phyloP scores from a whole-genome alignment of 148 eudicot genomes.

The Chenopodium album region DNA sequence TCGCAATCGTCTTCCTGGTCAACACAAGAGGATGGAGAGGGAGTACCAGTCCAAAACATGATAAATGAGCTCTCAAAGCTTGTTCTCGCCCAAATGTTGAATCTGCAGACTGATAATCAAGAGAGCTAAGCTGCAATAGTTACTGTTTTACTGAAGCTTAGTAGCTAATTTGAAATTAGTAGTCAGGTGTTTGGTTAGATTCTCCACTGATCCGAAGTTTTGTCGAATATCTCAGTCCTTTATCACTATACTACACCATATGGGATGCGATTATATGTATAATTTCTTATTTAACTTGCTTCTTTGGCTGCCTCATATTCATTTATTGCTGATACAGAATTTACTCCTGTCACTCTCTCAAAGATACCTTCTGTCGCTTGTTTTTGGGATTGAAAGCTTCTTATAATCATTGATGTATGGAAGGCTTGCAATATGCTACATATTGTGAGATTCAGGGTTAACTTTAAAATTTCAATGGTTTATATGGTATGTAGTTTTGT shows the following conservation, averaged over 20 bases:
- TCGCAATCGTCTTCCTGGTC: conserved; percentile 48
- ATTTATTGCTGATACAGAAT: not conserved
- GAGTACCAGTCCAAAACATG: conserved; percentile 58
- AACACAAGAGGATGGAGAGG: conserved; percentile 44
- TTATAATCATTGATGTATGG: no score
- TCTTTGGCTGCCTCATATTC: not conserved
- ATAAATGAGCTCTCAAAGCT: conserved; percentile 70
- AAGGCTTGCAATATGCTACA: not conserved
- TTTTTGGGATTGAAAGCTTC: no score
- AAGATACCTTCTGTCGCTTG: not conserved
- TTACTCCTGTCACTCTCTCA: not conserved
- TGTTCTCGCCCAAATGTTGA: conserved; percentile 64
- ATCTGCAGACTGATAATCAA: conserved; percentile 50
- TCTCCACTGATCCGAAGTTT: conserved; percentile 20
- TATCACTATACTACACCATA: not conserved
- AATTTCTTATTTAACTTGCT: conserved; percentile 4
- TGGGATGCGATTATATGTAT: conserved; percentile 10
- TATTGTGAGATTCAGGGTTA: no score
- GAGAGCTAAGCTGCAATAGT: conserved; percentile 32
- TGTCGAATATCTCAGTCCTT: not conserved
- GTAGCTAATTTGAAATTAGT: not conserved
- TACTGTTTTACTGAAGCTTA: not conserved
- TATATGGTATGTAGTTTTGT: no score
- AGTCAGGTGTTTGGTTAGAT: conserved; percentile 11
- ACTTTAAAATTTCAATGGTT: no score